Base-by-base conservation (phyloP, 2,329 filamentous ascomycete species). In the Aciculosporium take region DNA sequence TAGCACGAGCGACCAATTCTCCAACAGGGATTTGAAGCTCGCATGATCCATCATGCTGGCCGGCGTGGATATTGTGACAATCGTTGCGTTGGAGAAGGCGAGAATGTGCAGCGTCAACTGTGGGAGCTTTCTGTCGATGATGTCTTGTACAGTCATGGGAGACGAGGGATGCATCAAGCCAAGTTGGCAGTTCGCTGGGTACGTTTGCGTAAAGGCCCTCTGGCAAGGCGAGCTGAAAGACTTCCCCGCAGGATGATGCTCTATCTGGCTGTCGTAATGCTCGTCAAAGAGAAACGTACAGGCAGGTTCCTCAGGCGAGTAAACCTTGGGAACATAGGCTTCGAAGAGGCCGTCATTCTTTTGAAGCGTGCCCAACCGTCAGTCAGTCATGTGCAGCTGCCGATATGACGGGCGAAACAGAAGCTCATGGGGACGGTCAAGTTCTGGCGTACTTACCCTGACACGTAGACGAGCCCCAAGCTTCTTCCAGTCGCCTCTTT, bases 401-500 rank as follows among this genome's bases (percentile, higher is more conserved):
- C n/a, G 9, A 24, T 18, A 31, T 15, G 23, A 23, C 10, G 31
- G 9, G n/a, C n/a, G 3, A 28, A 20, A 27, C n/a, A 33, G 4
- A 40, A 13, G 31, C 8, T 13, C 20, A 4, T 9, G 30, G 23
- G 12, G 30, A 25, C 15, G 5, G 10, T n/a, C 3, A 34, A 12
- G 20, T 25, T 34, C 10, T 18, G 32, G 6, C 6, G 7, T 28
- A 40, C 40, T 34, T 40, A 43, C 44, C 33, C 28, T 17, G 25
- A 43, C 34, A 18, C 44, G 25, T 20, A 45, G 37, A 15, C 44
- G 44, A 28, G 37, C 12, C 5, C 36, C 40, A 7, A 45, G 37
- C 33, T 45, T 45, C 25, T 35, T 45, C 44, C 44, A 45, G 20
- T 45, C 40, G 5, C 44, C 44, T 29, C 35, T 43, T 38, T 45